Base-by-base conservation (phyloP, 176 grass and related monocot genomes). In the Eremochloa ophiuroides region DNA sequence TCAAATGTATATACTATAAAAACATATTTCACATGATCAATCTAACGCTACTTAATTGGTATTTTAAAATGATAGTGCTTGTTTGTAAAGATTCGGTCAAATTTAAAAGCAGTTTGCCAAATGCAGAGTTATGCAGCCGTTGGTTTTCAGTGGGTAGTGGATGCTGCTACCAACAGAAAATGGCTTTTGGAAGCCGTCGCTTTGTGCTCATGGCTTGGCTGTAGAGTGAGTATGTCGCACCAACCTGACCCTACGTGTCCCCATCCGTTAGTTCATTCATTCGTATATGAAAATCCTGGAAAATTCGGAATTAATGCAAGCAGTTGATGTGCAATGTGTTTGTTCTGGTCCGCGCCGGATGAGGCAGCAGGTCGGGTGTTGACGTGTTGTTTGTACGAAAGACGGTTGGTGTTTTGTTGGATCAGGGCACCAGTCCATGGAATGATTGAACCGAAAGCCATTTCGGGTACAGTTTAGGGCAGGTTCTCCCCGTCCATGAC, bases 141-240 rank as follows among this genome's bases (percentile, higher is more conserved):
- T 74, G 23, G 68, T 17, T 53, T 64, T 74, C 76, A 80, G 83
- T 64, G 75, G 75, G 41, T 12, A 20, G 44, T 80, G 76, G 68
- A 86, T 56, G 62, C 68, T 86, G 62, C 58, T 56, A 65, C 76
- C 68, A 80, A 65, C 84, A 86, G 59, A 74, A 73, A 73, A 86
- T 56, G 60, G 69, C 76, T 74, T 86, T 43, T 9, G 66, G 34
- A 79, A 74, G 14, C 42, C 34, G 30, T 42, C 48, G 13, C 27
- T 77, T 84, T 69, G 62, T 84, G 42, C 18, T 18, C 16, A 34
- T 59, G n/a, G n/a, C n/a, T n/a, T n/a, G n/a, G n/a, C n/a, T n/a
- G n/a, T n/a, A n/a, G n/a, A n/a, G n/a, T n/a, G n/a, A n/a, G n/a
- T n/a, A 58, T 26, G 25, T 43, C 2, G 71, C 71, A 77, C 73